These are phyloP conservation scores for Colletotrichum endophyticum DNA, from an alignment of 2,329 filamentous ascomycete genomes.

Conservation along the genomic window DNA sequence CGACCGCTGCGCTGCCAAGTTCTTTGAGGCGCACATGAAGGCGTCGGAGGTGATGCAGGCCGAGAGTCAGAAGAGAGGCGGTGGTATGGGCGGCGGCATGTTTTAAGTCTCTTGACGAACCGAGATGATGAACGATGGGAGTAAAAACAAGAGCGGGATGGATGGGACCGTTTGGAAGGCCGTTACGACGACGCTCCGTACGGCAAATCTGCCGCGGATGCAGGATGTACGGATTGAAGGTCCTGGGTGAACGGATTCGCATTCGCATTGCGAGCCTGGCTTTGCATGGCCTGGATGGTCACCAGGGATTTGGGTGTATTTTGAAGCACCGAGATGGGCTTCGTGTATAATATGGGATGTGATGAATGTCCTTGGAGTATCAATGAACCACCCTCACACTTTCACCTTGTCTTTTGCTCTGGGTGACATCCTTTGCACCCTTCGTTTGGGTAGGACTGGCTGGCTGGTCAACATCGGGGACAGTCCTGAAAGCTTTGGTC, in stretches of 20 bases:
- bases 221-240: background rate
- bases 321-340: slow-evolving; percentile 3
- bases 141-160: background rate
- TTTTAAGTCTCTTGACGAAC: slow-evolving; percentile 26
- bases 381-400: slow-evolving; percentile 2
- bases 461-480: background rate
- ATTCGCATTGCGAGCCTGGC: background rate
- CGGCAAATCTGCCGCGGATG: background rate
- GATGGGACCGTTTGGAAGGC: background rate
- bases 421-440: background rate
- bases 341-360: slow-evolving; percentile 9
- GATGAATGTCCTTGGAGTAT: background rate
- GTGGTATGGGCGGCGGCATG: slow-evolving; percentile 58
- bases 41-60: slow-evolving; percentile 96
- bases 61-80: slow-evolving; percentile 74
- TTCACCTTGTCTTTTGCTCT: background rate
- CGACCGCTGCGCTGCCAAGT: slow-evolving; percentile 96
- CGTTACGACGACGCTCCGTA: background rate
- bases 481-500: background rate
- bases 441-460: background rate
- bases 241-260: background rate
- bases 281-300: background rate
- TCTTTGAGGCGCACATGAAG: slow-evolving; percentile 98
- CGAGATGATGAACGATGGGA: background rate
- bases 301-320: background rate